Percentiles rank a stretch among this genome's conserved stretches.
Conservation (phyloP, 208 protist species). For the Crithidia expoeki region DNA sequence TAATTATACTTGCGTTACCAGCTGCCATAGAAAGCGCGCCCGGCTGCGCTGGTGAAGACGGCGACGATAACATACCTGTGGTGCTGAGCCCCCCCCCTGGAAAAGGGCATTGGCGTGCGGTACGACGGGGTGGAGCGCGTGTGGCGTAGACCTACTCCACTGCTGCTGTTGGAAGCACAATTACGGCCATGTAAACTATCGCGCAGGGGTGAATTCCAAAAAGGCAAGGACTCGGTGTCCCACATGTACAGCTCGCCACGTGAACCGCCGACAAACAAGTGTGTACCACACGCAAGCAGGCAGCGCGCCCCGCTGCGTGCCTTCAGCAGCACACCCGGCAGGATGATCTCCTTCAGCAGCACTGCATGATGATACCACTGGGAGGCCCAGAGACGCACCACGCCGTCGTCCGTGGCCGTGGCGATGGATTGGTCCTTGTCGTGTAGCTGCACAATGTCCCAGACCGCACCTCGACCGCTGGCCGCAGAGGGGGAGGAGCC, state of each 20-base stretch:
- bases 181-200: neutral
- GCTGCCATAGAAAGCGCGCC: too few species aligned
- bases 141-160: neutral
- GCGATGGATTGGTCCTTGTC: conserved; percentile 18
- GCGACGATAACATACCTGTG: too few species aligned
- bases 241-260: conserved; percentile 45
- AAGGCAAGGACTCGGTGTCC: conserved; percentile 28
- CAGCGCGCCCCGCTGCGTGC: conserved; percentile 32
- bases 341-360: conserved; percentile 33
- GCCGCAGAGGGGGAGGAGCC: neutral
- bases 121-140: neutral
- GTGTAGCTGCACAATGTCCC: conserved; percentile 33
- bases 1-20: neutral
- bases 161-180: neutral
- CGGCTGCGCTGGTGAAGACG: neutral
- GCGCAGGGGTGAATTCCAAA: neutral
- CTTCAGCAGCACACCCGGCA: conserved; percentile 27
- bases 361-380: conserved; percentile 24
- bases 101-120: neutral
- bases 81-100: too few species aligned
- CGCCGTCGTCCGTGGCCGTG: conserved; percentile 27
- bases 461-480: conserved; percentile 24
- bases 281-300: conserved; percentile 38
- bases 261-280: conserved; percentile 41
- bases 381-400: conserved; percentile 35